Percentiles rank a stretch among this genome's conserved stretches.
Evolutionary conservation across 2,329 filamentous ascomycete genomes (phyloP).

Genomic region (Hymenoscyphus occultus): DNA sequence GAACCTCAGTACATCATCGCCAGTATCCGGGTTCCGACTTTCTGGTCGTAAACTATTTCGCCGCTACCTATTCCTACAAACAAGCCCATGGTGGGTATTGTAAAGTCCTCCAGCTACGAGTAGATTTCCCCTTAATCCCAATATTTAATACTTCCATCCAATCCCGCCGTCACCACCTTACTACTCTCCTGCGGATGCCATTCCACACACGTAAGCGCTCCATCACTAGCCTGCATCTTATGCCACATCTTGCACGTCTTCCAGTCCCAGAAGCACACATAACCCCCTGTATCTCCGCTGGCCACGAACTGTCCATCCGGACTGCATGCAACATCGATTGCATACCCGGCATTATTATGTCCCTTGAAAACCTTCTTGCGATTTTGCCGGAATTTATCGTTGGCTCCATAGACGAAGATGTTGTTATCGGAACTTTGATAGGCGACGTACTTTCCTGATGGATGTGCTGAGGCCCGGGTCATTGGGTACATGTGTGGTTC

Average conservation of each 20-base stretch:
- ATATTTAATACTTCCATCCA: constrained; percentile 85
- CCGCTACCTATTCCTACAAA: background rate
- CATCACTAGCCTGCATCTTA: constrained; percentile 83
- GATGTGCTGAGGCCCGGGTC: constrained; percentile 80
- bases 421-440: constrained; percentile 95
- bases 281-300: constrained; percentile 83
- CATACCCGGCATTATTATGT: constrained; percentile 93
- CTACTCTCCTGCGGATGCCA: constrained; percentile 98
- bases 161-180: constrained; percentile 85
- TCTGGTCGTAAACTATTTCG: background rate
- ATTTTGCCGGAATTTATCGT: constrained; percentile 95
- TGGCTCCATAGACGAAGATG: constrained; percentile 90
- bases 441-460: constrained; percentile 88
- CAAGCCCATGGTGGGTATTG: background rate
- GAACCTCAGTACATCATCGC: background rate
- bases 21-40: background rate
- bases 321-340: constrained; percentile 82
- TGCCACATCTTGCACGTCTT: constrained; percentile 99
- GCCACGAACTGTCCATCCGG: constrained; percentile 90
- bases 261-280: constrained; percentile 97
- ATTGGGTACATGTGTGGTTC: constrained; percentile 98
- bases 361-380: constrained; percentile 95
- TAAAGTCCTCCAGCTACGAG: background rate
- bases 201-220: constrained; percentile 78
- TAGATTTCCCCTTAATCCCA: constrained; percentile 66